Conservation (phyloP, 1,139 yeast species). For the Suhomyces wounanorum region DNA sequence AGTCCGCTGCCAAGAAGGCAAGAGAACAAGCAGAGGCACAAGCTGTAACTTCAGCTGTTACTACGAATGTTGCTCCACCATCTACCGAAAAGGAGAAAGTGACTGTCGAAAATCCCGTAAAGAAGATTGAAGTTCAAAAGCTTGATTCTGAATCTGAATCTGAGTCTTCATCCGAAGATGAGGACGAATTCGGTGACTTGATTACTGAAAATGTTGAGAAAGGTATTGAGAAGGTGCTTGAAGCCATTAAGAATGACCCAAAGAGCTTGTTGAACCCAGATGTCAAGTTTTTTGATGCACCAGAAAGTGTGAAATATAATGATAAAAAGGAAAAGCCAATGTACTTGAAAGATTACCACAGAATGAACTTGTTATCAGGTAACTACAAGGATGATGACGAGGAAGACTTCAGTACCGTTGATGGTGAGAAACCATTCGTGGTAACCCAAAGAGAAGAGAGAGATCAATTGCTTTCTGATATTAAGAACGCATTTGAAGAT, state of each 20-base stretch:
- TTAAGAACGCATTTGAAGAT: constrained; percentile 62
- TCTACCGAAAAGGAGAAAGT: constrained; percentile 5
- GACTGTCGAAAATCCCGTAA: constrained; percentile 10
- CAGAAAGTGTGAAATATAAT: constrained; percentile 34
- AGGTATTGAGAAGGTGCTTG: constrained; percentile 72
- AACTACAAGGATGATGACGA: constrained; percentile 55
- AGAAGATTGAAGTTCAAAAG: constrained; percentile 7
- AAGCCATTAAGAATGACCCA: constrained; percentile 70
- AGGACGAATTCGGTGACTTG: constrained; percentile 90
- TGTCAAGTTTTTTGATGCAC: constrained; percentile 70
- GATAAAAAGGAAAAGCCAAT: constrained; percentile 69
- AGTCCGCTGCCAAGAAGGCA: constrained; percentile 82
- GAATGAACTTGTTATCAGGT: constrained; percentile 73
- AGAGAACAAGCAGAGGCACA: constrained; percentile 46
- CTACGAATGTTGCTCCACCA: constrained; percentile 20
- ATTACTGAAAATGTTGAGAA: constrained; percentile 83
- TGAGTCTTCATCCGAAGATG: constrained; percentile 61
- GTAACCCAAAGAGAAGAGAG: constrained; percentile 78
- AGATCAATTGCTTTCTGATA: constrained; percentile 68
- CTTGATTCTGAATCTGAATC: constrained; percentile 22
- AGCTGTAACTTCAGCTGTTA: constrained; percentile 5
- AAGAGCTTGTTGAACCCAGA: constrained; percentile 62
- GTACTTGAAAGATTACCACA: constrained; percentile 88
- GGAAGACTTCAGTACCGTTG: constrained; percentile 49
- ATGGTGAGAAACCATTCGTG: constrained; percentile 67